Evolutionary conservation across 1,284 basidiomycete species (phyloP), one percentile per base, ranked within the genome.

Genomic region (Austroboletus novae-zelandiae): DNA sequence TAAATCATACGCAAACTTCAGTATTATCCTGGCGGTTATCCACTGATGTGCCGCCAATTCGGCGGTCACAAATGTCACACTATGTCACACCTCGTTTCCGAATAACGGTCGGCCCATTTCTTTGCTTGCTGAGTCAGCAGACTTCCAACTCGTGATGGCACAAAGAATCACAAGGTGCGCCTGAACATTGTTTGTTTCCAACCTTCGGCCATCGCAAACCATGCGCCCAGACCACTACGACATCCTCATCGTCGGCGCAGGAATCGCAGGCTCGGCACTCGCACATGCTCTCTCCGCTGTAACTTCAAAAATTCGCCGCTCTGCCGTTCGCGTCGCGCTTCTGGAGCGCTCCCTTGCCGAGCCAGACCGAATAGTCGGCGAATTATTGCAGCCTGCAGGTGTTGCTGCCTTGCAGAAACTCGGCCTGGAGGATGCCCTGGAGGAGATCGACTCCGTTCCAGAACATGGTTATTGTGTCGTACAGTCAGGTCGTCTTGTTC

Each of bases 341-440:
- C 73, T 97, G 53, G 93, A 97, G 71, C 83, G 94, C 42, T 96
- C 96, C 36, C 78, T 98, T 11, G 77, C 86, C 0, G 89, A 95
- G 68, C 96, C 97, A 0, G 94, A 98, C 76, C 83, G 96, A 23
- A 98, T 99, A 60, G 96, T 99, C 35, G 96, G 97, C 34, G 97
- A 99, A 71, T 83, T 99, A 1, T 76, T 99, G 18, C 96, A 99
- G 65, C 97, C 97, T 0, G 95, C 91, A 1, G 97, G 97, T 6
- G 86, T 95, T 18, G 75, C 78, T 4, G 86, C 93, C 0, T 74
- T 99, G 43, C 72, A 82, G 54, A 73, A 81, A 48, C 81, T 99
- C 17, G 95, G 94, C 2, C 71, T 99, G 60, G 81, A 84, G 47
- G 74, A 74, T 6, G 83, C 81, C 51, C 72, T 98, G 41, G 88